Evolutionary conservation across 345 rosid species (phyloP).

Genomic region (Pelargonium nanum): DNA sequence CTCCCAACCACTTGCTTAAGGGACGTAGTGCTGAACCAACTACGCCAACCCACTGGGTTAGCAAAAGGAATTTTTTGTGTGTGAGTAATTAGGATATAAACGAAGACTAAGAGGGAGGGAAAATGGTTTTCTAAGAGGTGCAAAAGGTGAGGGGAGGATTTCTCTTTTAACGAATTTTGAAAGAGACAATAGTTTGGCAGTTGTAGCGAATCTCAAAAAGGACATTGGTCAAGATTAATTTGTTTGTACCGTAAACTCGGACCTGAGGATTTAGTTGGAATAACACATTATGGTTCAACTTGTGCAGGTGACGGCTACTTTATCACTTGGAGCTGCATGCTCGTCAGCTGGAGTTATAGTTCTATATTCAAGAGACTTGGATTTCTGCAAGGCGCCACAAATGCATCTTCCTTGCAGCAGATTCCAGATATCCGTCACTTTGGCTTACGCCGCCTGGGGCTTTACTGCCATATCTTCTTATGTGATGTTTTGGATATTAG

Average conservation of each 20-base stretch:
- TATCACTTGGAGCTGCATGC: constrained; percentile 89
- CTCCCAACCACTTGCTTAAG: no score
- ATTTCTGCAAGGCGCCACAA: constrained; percentile 29
- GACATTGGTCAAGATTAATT: background rate
- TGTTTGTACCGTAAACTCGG: background rate
- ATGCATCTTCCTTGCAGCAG: constrained; percentile 30
- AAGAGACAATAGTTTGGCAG: no score
- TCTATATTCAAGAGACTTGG: constrained; percentile 62
- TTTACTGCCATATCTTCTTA: constrained; percentile 72
- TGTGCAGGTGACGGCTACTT: constrained; percentile 73
- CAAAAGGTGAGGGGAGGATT: no score
- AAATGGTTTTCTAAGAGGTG: no score
- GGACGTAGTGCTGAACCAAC: no score
- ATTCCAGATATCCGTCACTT: constrained; percentile 49
- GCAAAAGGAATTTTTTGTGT: no score
- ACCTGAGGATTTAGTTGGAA: no score
- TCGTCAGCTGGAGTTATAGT: constrained; percentile 86
- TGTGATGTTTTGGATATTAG: constrained; percentile 86
- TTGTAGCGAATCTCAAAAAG: no score
- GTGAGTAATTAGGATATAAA: no score
- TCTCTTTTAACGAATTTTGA: no score
- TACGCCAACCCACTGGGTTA: no score
- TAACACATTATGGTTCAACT: background rate
- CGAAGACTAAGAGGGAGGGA: no score
- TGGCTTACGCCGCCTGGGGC: constrained; percentile 70